Conservation (phyloP, 768 basidiomycete species). For the Paxillus rubicundulus region DNA sequence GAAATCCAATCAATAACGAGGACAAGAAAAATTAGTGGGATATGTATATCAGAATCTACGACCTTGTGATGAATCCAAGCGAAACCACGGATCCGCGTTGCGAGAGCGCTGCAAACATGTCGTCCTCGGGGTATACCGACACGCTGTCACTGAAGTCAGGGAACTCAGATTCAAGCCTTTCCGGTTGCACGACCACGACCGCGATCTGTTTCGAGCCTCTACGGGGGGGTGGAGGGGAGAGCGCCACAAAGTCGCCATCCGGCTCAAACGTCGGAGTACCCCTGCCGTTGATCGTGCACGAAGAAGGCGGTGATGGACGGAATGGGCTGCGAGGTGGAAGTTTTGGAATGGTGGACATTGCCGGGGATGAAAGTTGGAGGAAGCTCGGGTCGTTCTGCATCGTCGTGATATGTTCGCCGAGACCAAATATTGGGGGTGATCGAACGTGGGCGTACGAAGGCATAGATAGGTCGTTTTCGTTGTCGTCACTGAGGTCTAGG, state of each 20-base stretch:
- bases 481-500: slow-evolving; percentile 23
- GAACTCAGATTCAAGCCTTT: slow-evolving; percentile 8
- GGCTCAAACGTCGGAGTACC: slow-evolving; percentile 23
- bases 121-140: slow-evolving; percentile 10
- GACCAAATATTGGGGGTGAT: slow-evolving; percentile 23
- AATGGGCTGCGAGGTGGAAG: slow-evolving; percentile 19
- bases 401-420: slow-evolving; percentile 60
- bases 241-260: slow-evolving; percentile 42
- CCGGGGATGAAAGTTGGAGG: slow-evolving; percentile 51
- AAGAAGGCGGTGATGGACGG: slow-evolving; percentile 24
- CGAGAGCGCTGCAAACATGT: slow-evolving; percentile 37
- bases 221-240: slow-evolving; percentile 69
- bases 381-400: slow-evolving; percentile 59
- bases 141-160: slow-evolving; percentile 6
- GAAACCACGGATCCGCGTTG: slow-evolving; percentile 54
- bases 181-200: slow-evolving; percentile 11
- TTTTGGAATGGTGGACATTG: slow-evolving; percentile 29
- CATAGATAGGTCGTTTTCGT: slow-evolving; percentile 29
- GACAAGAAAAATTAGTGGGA: slow-evolving; percentile 7
- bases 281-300: not conserved
- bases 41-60: slow-evolving; percentile 23
- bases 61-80: slow-evolving; percentile 47
- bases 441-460: slow-evolving; percentile 14
- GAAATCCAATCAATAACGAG: not conserved
- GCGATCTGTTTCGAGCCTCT: slow-evolving; percentile 52